Evolutionary conservation across 345 rosid genomes (phyloP), one percentile per base, ranked within the genome.

Genomic region (Eucalyptus globulus): DNA sequence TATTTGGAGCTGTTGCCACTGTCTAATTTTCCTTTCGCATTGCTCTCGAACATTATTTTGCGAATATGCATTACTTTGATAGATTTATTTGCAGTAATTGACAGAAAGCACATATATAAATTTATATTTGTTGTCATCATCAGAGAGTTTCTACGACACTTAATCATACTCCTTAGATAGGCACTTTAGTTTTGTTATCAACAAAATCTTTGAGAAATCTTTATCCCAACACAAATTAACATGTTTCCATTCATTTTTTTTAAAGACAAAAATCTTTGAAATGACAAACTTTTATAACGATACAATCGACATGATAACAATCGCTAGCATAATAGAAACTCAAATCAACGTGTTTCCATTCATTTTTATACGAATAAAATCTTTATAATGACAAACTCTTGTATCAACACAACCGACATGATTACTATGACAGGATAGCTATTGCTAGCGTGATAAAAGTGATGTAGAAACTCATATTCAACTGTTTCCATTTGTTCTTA

Each of bases 291-390:
- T 6, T 60, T 27, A 27, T 60, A 2, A 27, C 0, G 15, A 27
- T 2, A 60, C 15, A 13, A 27, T 26, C 9, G 3, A n/a, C 72
- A 7, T 1, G 19, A n/a, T n/a, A 65, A 14, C 9, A 65, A n/a
- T n/a, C 1, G 3, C 1, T 65, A 65, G 5, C 5, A 0, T 14
- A 4, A 14, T 65, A n/a, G 17, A 29, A 65, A 29, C 0, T 65
- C 10, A n/a, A n/a, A 65, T n/a, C 29, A 10, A 14, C 0, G 7
- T 7, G 19, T n/a, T 65, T 65, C 8, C 37, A 13, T 62, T 62
- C 72, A 65, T 65, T 65, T 5, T 65, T n/a, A 12, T 60, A 60
- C 7, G n/a, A 4, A 27, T 15, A 60, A 29, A 62, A 62, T 29
- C 31, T 62, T 27, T 29, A 0, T 62, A 62, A 1, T 62, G 69